Conservation (phyloP, 371 early-diverging fungal species). For the Phascolomyces articulosus region DNA sequence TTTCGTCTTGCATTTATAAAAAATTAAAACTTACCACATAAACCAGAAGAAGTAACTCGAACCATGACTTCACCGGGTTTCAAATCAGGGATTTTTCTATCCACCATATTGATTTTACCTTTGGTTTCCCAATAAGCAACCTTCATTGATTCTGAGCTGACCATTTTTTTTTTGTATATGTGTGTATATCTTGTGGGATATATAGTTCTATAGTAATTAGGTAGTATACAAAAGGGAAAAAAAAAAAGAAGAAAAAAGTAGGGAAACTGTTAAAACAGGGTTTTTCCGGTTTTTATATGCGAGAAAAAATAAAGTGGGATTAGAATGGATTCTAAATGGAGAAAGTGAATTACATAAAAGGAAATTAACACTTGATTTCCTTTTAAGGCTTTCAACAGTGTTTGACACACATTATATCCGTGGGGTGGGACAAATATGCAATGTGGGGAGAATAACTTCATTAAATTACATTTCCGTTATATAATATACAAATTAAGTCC, state of each 20-base stretch:
- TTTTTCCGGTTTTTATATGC: not conserved
- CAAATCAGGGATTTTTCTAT: slow-evolving; percentile 38
- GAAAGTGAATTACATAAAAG: slow-evolving; percentile 1
- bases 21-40: slow-evolving; percentile 45
- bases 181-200: not conserved
- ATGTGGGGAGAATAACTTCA: no score
- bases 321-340: not conserved
- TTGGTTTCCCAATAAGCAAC: slow-evolving; percentile 56
- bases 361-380: not conserved
- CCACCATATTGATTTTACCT: slow-evolving; percentile 48
- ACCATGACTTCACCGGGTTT: slow-evolving; percentile 52
- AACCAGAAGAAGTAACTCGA: slow-evolving; percentile 59
- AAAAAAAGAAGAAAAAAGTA: slow-evolving; percentile 1
- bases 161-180: not conserved
- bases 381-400: not conserved
- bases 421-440: no score
- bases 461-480: no score
- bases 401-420: not conserved
- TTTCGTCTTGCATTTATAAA: no score
- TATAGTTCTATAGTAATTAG: no score
- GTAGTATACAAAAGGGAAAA: not conserved
- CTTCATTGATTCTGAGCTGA: slow-evolving; percentile 26
- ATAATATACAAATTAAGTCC: no score
- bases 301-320: not conserved
- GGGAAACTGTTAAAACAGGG: not conserved